Evolutionary conservation across 1,139 yeast species (phyloP), one percentile per base, ranked within the genome.

Genomic region (Wickerhamiella infanticola): DNA sequence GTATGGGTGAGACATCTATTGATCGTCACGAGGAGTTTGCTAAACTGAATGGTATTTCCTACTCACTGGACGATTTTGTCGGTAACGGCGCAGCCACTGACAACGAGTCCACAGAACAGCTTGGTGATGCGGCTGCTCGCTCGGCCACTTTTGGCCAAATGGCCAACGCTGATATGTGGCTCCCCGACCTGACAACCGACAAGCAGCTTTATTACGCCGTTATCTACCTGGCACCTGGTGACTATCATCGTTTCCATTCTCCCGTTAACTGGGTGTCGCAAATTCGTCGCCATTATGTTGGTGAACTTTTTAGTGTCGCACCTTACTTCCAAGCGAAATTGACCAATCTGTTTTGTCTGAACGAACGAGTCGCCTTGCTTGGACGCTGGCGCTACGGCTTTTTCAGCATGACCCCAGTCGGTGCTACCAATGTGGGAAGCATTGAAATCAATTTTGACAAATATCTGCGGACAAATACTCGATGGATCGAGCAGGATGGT

Each of bases 301-400:
- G 99, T 24, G 96, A 93, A 60, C 71, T 93, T 44, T 90, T 82
- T 65, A 83, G 95, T 24, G 99, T 90, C 18, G 95, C 97, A 0
- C 99, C 99, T 5, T 90, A 83, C 63, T 86, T 93, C 68, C 98
- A 90, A 63, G 75, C 75, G 55, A 78, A 94, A 13, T 72, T 93
- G 47, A 81, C 81, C 50, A 93, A 94, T 37, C 72, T 93, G 52
- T 90, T 93, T 61, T 86, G 88, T 5, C 69, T 93, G 55, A 93
- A 93, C 62, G 99, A 93, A 65, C 74, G 99, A 56, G 98, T 93
- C 6, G 94, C 97, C 0, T 68, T 93, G 44, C 72, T 93, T 50
- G 99, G 99, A 2, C 79, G 84, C 58, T 93, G 98, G 97, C 83
- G 83, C 60, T 75, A 90, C 62, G 99, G 99, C 0, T 93, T 93